Conservation (phyloP, 2,329 filamentous ascomycete species). For the Fusarium algeriense region DNA sequence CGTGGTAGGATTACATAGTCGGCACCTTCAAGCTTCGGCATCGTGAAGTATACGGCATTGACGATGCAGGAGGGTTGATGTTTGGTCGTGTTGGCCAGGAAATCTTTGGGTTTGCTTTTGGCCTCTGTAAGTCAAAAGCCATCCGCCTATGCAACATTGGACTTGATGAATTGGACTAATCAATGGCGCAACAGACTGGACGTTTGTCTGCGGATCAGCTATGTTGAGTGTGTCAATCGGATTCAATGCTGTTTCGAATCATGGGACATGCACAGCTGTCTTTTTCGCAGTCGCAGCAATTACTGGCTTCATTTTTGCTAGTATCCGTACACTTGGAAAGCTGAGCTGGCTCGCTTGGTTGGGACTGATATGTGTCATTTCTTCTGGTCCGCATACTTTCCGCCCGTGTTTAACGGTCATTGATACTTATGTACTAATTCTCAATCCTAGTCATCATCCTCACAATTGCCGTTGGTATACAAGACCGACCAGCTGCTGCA, state of each 20-base stretch:
- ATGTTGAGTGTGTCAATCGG: conserved; percentile 52
- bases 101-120: conserved; percentile 53
- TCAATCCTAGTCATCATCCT: conserved; percentile 24
- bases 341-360: conserved; percentile 52
- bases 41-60: conserved; percentile 64
- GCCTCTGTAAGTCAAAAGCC: conserved; percentile 48
- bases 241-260: conserved; percentile 54
- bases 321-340: conserved; percentile 49
- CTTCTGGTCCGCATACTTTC: neutral
- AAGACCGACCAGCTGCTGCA: conserved; percentile 30
- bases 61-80: conserved; percentile 62
- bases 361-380: conserved; percentile 18
- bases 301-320: conserved; percentile 47
- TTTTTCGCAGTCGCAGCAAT: conserved; percentile 53
- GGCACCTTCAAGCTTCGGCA: conserved; percentile 64
- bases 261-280: conserved; percentile 55
- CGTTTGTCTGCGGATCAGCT: conserved; percentile 18
- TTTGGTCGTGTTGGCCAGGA: conserved; percentile 61
- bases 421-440: neutral
- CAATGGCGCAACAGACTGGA: neutral
- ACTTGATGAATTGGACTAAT: neutral
- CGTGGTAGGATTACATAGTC: conserved; percentile 62
- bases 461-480: conserved; percentile 40
- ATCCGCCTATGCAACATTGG: accelerated
- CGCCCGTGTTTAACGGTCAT: accelerated